Conservation (phyloP, 768 basidiomycete species). For the Rhizopogon vinicolor region DNA sequence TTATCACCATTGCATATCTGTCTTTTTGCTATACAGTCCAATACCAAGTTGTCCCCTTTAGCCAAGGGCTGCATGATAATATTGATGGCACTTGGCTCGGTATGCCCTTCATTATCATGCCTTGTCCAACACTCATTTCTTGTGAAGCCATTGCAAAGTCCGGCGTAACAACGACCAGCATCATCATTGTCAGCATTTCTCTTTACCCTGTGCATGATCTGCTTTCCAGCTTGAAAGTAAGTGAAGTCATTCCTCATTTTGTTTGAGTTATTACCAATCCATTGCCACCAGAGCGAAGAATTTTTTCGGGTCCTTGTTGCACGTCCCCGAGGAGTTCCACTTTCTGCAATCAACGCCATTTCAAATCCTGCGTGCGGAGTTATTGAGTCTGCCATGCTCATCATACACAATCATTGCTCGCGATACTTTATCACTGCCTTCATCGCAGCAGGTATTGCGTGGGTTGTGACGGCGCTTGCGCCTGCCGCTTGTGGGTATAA, state of each 20-base stretch:
- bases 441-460: conserved; percentile 1
- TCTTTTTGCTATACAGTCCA: conserved; percentile 17
- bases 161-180: conserved; percentile 23
- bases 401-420: conserved; percentile 1
- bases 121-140: neutral
- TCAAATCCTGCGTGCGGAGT: conserved; percentile 3
- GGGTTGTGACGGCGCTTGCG: conserved; percentile 3
- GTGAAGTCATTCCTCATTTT: neutral
- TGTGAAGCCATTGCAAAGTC: conserved; percentile 22
- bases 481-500: conserved; percentile 5
- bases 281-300: conserved; percentile 17
- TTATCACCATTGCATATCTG: conserved; percentile 7
- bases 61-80: conserved; percentile 15
- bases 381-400: neutral
- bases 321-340: conserved; percentile 1
- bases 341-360: conserved; percentile 4
- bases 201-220: conserved; percentile 17
- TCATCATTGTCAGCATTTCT: conserved; percentile 22
- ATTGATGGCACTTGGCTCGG: conserved; percentile 10
- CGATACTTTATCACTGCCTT: conserved; percentile 3
- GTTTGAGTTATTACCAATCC: neutral
- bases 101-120: neutral
- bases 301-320: conserved; percentile 19
- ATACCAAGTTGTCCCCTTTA: conserved; percentile 17
- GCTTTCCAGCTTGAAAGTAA: conserved; percentile 15